Evolutionary conservation across 306 rosid species (phyloP), one percentile per base, ranked within the genome.

Genomic region (Betula pendula): DNA sequence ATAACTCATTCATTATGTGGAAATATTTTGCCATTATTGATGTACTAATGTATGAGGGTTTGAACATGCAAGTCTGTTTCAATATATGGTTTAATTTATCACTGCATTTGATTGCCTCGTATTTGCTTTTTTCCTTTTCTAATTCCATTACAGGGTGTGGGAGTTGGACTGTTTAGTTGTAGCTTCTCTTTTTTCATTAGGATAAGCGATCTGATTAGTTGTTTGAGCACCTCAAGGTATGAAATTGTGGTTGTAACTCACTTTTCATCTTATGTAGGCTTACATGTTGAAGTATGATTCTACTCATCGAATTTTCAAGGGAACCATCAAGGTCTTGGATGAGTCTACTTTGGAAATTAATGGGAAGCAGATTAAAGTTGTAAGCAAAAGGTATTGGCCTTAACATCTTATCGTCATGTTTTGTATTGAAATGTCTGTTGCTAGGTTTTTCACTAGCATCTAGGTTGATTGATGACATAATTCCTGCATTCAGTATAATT

Each of bases 281-380:
- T 95, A 95, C 89, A 92, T 95, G 99, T 86, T 95, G 40, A 95
- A 95, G 84, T 95, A 89, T 45, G 99, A 95, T 76, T 92, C 99
- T 74, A 92, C 97, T 44, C 99, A 95, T 85, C 96, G 99, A 79
- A 66, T 85, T 20, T 95, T 89, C 84, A 81, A 83, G 45, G 99
- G 97, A 80, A 81, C 94, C 80, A 76, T 92, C 81, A 85, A 79
- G 75, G 66, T 86, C 80, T 69, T 95, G 71, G 91, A 86, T 73
- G 91, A 89, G 15, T 85, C 96, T 58, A 88, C 96, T 50, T 81
- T 95, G 85, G 97, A 89, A 84, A 87, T 95, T 35, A 91, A 95
- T 81, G 99, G 99, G 84, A 92, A 91, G 86, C 87, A 79, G 74
- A 80, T 95, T 60, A 89, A 87, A 84, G 89, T 95, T 86, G 86